Base-by-base conservation (phyloP, 352 stramenopile species). In the Globisporangium apiculatum region DNA sequence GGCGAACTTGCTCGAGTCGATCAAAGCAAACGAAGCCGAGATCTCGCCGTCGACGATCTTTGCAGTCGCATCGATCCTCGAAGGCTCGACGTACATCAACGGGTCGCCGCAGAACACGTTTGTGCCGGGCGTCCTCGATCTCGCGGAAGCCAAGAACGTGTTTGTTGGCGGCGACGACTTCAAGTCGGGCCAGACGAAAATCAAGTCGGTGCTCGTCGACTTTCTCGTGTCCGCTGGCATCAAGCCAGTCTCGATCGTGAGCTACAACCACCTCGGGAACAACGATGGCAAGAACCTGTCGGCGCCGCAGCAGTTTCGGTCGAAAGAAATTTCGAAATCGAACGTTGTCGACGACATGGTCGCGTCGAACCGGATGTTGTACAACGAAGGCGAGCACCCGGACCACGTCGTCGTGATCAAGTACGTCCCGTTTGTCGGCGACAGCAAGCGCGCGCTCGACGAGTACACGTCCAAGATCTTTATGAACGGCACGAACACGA, bases 401-500 rank as follows among this genome's bases (percentile, higher is more conserved):
- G 97, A 99, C 81, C 97, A 99, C 78, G 92, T 98, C 40, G 97
- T 99, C 46, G 97, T 99, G 18, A 99, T 99, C 79, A 99, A 99
- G 84, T 99, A 99, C 74, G 96, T 99, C 51, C 97, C 97, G 42
- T 98, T 98, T 67, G 97, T 99, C 11, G 96, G 91, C 60, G 97
- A 99, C 85, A 98, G 87, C 63, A 99, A 99, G 83, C 94, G 97
- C 57, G 97, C 97, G n/a, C 94, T 99, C 75, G 97, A 99, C 66
- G 97, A 99, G 81, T 99, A 99, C 80, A 99, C 96, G 36, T 98
- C 89, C 24, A 98, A 99, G 83, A 99, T 99, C 68, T 99, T 99
- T 75, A 98, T 99, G 96, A 98, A 98, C 58, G 97, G 97, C 60
- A 97, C 89, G 58, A 99, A 99, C 79, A 99, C 97, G n/a, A 99